These are phyloP conservation scores for Aspergillus leporis DNA, from an alignment of 495 filamentous ascomycete genomes.

Conservation along the genomic window DNA sequence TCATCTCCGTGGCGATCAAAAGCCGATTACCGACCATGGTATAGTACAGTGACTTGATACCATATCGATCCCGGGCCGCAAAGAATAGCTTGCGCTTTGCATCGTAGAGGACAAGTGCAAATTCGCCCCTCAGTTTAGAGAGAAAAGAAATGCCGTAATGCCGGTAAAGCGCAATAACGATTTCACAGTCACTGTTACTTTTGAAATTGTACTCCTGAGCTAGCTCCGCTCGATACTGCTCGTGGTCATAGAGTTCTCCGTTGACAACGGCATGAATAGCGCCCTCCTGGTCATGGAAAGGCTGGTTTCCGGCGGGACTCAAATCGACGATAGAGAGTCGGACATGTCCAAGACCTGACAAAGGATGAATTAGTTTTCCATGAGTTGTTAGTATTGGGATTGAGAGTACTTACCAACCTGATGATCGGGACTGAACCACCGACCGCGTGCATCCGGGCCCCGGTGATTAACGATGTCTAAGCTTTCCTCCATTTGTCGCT, in stretches of 20 bases:
- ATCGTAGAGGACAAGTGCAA: conserved; percentile 52
- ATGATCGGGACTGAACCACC: conserved; percentile 46
- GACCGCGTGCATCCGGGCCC: conserved; percentile 46
- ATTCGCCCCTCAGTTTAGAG: conserved; percentile 50
- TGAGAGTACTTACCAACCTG: conserved; percentile 30
- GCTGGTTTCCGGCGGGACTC: conserved; percentile 44
- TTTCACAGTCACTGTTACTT: conserved; percentile 45
- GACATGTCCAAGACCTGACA: conserved; percentile 39
- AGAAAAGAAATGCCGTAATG: conserved; percentile 46
- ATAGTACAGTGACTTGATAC: conserved; percentile 55
- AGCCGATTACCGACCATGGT: conserved; percentile 36
- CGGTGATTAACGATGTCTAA: conserved; percentile 46
- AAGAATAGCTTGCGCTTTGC: conserved; percentile 35
- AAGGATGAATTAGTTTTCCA: neutral
- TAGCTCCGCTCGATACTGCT: conserved; percentile 37
- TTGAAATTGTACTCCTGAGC: conserved; percentile 40
- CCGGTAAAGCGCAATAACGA: conserved; percentile 52
- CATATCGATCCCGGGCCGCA: conserved; percentile 51
- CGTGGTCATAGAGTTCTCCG: conserved; percentile 56
- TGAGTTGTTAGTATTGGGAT: neutral
- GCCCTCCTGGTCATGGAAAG: conserved; percentile 40
- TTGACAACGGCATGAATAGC: conserved; percentile 54
- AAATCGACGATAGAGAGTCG: conserved; percentile 56
- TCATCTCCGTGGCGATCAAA: conserved; percentile 45
- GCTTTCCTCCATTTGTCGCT: conserved; percentile 19